These are phyloP conservation scores for Eleusine indica DNA, from an alignment of 176 grass and related monocot species.

Conservation along the genomic window DNA sequence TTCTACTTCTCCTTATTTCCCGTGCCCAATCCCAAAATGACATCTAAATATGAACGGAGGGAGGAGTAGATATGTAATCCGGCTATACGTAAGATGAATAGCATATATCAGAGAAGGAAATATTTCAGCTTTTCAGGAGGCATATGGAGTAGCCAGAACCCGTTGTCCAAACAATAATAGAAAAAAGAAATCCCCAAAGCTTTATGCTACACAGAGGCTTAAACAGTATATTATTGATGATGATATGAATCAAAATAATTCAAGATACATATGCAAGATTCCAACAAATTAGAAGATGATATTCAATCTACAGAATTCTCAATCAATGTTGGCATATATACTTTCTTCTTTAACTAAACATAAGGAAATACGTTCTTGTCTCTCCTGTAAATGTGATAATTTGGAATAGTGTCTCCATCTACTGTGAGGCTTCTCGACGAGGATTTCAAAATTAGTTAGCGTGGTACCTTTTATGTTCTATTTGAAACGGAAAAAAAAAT, in stretches of 20 bases:
- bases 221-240: slow-evolving; percentile 1
- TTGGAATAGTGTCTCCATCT: background rate
- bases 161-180: background rate
- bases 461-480: background rate
- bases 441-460: background rate
- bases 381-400: background rate
- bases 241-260: background rate
- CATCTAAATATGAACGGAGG: too few species aligned
- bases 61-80: background rate
- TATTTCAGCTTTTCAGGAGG: background rate
- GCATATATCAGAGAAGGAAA: slow-evolving; percentile 14
- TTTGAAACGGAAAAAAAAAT: background rate
- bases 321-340: background rate
- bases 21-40: too few species aligned
- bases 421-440: background rate
- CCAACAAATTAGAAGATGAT: background rate
- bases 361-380: background rate
- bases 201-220: slow-evolving; percentile 5
- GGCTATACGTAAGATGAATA: slow-evolving; percentile 2
- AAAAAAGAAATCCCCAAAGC: slow-evolving; percentile 4
- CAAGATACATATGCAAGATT: background rate
- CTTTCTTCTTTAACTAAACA: background rate
- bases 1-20: too few species aligned
- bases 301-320: background rate
- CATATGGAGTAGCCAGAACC: slow-evolving; percentile 7